phyloP scores from a whole-genome alignment of 139 green algal species.

The Micractinium sp. region DNA sequence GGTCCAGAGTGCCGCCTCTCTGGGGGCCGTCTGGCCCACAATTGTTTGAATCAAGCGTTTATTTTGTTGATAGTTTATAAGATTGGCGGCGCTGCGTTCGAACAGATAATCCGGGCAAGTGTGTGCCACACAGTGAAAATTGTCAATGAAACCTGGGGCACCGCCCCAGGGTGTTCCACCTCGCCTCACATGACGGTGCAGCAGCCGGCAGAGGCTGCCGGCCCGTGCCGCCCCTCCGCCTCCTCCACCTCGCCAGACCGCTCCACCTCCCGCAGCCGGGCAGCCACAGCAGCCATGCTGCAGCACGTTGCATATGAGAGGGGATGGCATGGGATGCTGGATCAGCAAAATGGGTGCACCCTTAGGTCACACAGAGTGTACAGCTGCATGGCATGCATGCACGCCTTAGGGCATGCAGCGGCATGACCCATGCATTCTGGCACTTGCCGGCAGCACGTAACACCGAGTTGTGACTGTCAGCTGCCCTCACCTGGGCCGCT shows the following conservation, averaged over 20 bases:
- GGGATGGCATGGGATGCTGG: background rate
- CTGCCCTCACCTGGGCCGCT: background rate
- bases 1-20: too few species aligned
- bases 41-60: too few species aligned
- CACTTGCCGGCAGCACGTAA: too few species aligned
- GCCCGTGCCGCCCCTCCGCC: background rate
- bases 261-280: background rate
- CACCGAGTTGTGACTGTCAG: background rate
- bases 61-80: too few species aligned
- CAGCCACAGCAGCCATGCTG: background rate
- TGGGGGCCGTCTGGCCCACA: too few species aligned
- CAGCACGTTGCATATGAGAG: background rate
- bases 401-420: background rate
- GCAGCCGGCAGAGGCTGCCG: background rate
- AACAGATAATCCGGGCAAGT: too few species aligned
- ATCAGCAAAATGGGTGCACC: background rate
- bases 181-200: slow-evolving; percentile 13
- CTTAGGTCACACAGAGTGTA: too few species aligned
- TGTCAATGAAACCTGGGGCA: too few species aligned
- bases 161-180: too few species aligned
- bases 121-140: too few species aligned
- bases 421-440: background rate
- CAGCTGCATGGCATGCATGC: too few species aligned
- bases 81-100: too few species aligned
- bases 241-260: background rate